These are phyloP conservation scores for Euptelea pleiosperma DNA, from an alignment of 164 flowering plant genomes.

Conservation along the genomic window DNA sequence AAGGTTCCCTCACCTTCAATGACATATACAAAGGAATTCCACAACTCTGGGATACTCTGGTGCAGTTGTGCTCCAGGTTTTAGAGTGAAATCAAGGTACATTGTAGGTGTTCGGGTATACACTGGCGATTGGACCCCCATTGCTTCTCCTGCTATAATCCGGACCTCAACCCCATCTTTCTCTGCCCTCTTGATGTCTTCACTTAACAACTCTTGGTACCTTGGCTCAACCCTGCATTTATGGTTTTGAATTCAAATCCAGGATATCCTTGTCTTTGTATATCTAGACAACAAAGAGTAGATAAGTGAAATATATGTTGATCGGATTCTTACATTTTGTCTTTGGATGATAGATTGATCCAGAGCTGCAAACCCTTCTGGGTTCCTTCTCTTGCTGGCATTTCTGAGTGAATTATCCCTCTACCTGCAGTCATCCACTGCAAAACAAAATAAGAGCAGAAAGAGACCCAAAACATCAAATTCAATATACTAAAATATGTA, in stretches of 20 bases:
- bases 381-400: slow-evolving; percentile 81
- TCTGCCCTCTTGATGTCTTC: slow-evolving; percentile 53
- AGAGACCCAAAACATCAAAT: neutral
- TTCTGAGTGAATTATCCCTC: slow-evolving; percentile 89
- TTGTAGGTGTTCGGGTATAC: slow-evolving; percentile 82
- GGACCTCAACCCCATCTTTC: slow-evolving; percentile 67
- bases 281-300: neutral
- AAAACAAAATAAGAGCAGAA: neutral
- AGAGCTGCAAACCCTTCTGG: slow-evolving; percentile 70
- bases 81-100: slow-evolving; percentile 77
- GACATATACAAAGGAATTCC: slow-evolving; percentile 69
- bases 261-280: neutral
- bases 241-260: neutral
- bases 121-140: slow-evolving; percentile 78
- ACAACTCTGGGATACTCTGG: slow-evolving; percentile 64
- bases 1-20: slow-evolving; percentile 82
- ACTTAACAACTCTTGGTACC: slow-evolving; percentile 61
- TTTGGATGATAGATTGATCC: slow-evolving; percentile 80
- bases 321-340: slow-evolving; percentile 67
- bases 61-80: slow-evolving; percentile 53
- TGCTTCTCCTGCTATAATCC: slow-evolving; percentile 83
- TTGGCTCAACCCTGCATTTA: slow-evolving; percentile 69
- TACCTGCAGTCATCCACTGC: slow-evolving; percentile 98
- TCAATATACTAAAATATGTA: neutral
- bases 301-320: neutral